Base-by-base conservation (phyloP, 2,329 filamentous ascomycete genomes). In the Neofusicoccum laricinum region DNA sequence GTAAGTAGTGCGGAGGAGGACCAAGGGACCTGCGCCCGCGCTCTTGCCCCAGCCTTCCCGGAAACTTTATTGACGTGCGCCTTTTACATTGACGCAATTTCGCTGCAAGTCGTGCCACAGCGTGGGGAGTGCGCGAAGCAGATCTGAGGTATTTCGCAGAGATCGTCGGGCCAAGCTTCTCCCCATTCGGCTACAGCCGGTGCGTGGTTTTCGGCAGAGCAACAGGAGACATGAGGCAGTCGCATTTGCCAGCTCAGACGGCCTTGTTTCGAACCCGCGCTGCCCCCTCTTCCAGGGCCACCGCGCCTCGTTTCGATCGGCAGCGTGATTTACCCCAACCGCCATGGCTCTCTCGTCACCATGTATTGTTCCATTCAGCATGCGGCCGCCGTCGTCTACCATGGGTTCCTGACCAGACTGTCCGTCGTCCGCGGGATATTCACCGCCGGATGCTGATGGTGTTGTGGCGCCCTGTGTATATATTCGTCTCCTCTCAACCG, bases 121-220 rank as follows among this genome's bases (percentile, higher is more conserved):
- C 50, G 50, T 50, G 46, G 46, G n/a, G 46, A 50, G 34, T 14
- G 30, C n/a, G 38, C 36, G 51, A 12, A 17, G 30, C 41, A 17
- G 55, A 32, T 36, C 30, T 59, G 55, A 59, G 55, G 41, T 34
- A 59, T 59, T 59, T 59, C 55, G 55, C 41, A 14, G n/a, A 38
- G 55, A 59, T 59, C 55, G n/a, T 34, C 55, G 4, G 55, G 55
- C 55, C 55, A 59, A 59, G 55, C 55, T 46, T 59, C 55, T 36
- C 55, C 55, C 11, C 4, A 46, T 59, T 59, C 55, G 55, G 55
- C 55, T 59, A 59, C 55, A 46, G n/a, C 41, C 55, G 55, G 41
- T 59, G 55, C 55, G 55, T 59, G 55, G 55, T 59, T 59, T 59
- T 59, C 43, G 55, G 30, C 55, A 7, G 55, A 8, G 3, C 15